These are phyloP conservation scores for Choiromyces venosus DNA, from an alignment of 495 filamentous ascomycete species.

Conservation along the genomic window DNA sequence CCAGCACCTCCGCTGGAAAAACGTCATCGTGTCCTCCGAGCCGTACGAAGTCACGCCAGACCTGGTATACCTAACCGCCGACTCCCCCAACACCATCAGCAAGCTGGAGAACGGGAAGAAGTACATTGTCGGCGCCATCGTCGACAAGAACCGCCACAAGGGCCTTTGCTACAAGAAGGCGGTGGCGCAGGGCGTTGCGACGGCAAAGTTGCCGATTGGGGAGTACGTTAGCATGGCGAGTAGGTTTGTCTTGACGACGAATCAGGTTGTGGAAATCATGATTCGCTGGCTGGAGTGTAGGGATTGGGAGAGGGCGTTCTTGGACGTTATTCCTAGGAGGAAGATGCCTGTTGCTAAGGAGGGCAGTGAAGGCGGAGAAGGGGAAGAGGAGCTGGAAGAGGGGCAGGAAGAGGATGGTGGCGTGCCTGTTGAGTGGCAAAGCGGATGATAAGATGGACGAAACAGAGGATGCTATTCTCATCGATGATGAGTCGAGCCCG, in stretches of 20 bases:
- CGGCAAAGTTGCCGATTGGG: slow-evolving; percentile 85
- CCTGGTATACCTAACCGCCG: slow-evolving; percentile 80
- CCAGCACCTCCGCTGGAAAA: slow-evolving; percentile 71
- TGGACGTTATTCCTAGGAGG: slow-evolving; percentile 79
- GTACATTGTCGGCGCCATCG: slow-evolving; percentile 90
- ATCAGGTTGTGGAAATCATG: slow-evolving; percentile 97
- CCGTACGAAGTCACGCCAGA: slow-evolving; percentile 30
- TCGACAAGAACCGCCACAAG: slow-evolving; percentile 93
- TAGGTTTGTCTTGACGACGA: slow-evolving; percentile 77
- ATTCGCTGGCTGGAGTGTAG: slow-evolving; percentile 77
- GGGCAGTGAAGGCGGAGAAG: slow-evolving; percentile 36
- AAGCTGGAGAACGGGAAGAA: slow-evolving; percentile 74
- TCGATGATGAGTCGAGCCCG: neutral
- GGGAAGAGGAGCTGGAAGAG: slow-evolving; percentile 32
- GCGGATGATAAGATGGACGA: neutral
- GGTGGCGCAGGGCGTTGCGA: slow-evolving; percentile 65
- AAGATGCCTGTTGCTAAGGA: slow-evolving; percentile 56
- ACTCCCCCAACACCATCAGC: slow-evolving; percentile 73
- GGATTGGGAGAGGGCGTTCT: slow-evolving; percentile 86
- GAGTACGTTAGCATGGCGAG: slow-evolving; percentile 85
- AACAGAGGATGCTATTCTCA: neutral
- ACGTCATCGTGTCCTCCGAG: slow-evolving; percentile 60
- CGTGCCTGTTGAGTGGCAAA: slow-evolving; percentile 9
- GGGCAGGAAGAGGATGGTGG: slow-evolving; percentile 41
- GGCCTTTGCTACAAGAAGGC: slow-evolving; percentile 71